Percentiles rank a stretch among this genome's conserved stretches.
phyloP scores from a whole-genome alignment of 371 early-diverging fungal species.

The Mortierella sp. region DNA sequence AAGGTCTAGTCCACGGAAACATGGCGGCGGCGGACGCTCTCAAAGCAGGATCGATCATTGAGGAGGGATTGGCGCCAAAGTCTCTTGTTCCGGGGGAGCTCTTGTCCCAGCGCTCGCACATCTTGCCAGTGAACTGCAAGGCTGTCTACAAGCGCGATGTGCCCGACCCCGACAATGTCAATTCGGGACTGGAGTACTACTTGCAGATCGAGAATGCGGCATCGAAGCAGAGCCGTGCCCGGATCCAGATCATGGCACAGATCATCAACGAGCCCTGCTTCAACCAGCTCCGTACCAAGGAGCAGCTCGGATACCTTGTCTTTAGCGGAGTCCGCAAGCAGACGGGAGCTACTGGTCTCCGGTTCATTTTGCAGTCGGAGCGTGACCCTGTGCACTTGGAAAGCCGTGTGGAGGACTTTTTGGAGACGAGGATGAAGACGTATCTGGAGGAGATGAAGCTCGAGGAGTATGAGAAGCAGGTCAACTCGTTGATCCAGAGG shows the following conservation, averaged over 20 bases:
- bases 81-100: constrained; percentile 73
- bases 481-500: constrained; percentile 76
- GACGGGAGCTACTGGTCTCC: constrained; percentile 74
- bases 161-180: constrained; percentile 84
- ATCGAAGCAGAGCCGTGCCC: constrained; percentile 70
- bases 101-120: constrained; percentile 71
- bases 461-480: constrained; percentile 82
- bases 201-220: constrained; percentile 73
- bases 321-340: constrained; percentile 79
- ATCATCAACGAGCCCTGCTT: constrained; percentile 92
- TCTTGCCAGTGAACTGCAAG: constrained; percentile 72
- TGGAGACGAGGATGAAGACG: constrained; percentile 60
- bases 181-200: constrained; percentile 89
- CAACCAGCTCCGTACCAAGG: constrained; percentile 93
- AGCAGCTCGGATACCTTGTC: constrained; percentile 88
- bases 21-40: constrained; percentile 74
- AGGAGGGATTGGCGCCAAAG: constrained; percentile 68
- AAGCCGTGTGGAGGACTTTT: constrained; percentile 84
- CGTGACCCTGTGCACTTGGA: constrained; percentile 87
- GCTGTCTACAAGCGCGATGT: constrained; percentile 77
- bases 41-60: constrained; percentile 66
- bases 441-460: constrained; percentile 75
- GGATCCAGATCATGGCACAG: constrained; percentile 79
- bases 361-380: constrained; percentile 91
- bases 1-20: constrained; percentile 91